A percentile compares a stretch with the other conserved stretches of the same genome.
These are phyloP conservation scores for Termitomyces sp. DNA, from an alignment of 768 basidiomycete genomes.

Conservation along the genomic window DNA sequence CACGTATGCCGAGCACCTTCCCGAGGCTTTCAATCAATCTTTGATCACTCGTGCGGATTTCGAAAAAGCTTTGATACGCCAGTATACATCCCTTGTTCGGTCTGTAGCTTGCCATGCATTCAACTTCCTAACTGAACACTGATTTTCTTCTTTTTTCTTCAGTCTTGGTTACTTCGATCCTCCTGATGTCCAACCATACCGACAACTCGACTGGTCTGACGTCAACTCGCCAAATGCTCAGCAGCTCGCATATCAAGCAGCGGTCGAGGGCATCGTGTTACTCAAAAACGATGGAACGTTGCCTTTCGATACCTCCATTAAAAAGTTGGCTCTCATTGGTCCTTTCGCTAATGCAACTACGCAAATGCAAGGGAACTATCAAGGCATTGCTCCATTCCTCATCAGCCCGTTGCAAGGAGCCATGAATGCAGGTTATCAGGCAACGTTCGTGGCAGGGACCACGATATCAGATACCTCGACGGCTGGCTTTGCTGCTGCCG, in stretches of 20 bases:
- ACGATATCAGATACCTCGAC: constrained; percentile 34
- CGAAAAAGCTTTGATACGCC: constrained; percentile 38
- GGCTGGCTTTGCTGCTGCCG: constrained; percentile 46
- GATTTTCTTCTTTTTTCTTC: neutral
- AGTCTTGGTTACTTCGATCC: constrained; percentile 61
- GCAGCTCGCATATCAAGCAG: constrained; percentile 46
- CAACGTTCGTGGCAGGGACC: constrained; percentile 42
- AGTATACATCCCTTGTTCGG: constrained; percentile 55
- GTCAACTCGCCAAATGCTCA: constrained; percentile 47
- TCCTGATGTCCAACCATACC: constrained; percentile 44
- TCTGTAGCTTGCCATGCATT: constrained; percentile 19
- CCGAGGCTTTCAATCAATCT: constrained; percentile 44
- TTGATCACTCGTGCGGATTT: constrained; percentile 44
- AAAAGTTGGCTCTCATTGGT: constrained; percentile 56
- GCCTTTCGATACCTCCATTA: constrained; percentile 43
- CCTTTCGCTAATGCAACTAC: constrained; percentile 56
- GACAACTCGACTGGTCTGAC: constrained; percentile 45
- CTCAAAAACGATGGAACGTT: constrained; percentile 64
- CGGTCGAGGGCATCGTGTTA: constrained; percentile 54
- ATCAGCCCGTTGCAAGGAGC: constrained; percentile 51
- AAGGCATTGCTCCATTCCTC: constrained; percentile 52
- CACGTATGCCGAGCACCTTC: constrained; percentile 42
- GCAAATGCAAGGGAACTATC: constrained; percentile 58
- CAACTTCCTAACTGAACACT: neutral
- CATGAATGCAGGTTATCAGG: constrained; percentile 42